These are phyloP conservation scores for Diplodia scrobiculata DNA, from an alignment of 2,329 filamentous ascomycete species.

Conservation along the genomic window DNA sequence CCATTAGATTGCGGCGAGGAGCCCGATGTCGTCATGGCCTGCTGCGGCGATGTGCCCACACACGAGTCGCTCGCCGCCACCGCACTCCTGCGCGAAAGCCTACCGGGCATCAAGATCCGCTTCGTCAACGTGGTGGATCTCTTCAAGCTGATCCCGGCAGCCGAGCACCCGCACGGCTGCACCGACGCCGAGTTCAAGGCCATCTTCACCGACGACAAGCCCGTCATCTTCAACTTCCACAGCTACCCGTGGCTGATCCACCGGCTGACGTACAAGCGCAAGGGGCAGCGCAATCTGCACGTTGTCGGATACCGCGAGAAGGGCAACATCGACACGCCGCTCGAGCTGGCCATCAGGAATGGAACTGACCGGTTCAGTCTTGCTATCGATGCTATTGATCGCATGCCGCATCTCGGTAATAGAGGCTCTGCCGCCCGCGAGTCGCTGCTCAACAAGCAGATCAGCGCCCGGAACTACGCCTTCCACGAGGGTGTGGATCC, in stretches of 20 bases:
- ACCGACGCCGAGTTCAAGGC: constrained; percentile 65
- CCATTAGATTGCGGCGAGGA: constrained; percentile 61
- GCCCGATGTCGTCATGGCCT: constrained; percentile 75
- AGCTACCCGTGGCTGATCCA: constrained; percentile 80
- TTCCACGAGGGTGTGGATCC: constrained; percentile 72
- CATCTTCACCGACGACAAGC: constrained; percentile 71
- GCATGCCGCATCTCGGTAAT: constrained; percentile 64
- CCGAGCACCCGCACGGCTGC: constrained; percentile 73
- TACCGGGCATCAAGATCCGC: constrained; percentile 72
- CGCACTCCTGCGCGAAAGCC: constrained; percentile 69
- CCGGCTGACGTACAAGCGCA: constrained; percentile 73
- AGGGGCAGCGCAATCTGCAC: constrained; percentile 67
- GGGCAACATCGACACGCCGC: constrained; percentile 79
- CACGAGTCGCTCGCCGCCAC: constrained; percentile 74
- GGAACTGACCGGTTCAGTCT: constrained; percentile 75
- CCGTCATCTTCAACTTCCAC: constrained; percentile 83
- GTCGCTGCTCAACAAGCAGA: constrained; percentile 64
- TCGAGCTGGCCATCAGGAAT: constrained; percentile 77
- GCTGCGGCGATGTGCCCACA: constrained; percentile 73
- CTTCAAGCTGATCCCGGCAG: constrained; percentile 73
- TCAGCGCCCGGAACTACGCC: constrained; percentile 64
- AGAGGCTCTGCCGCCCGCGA: constrained; percentile 64
- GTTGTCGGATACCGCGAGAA: constrained; percentile 82
- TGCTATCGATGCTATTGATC: constrained; percentile 75
- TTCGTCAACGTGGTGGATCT: constrained; percentile 80